A percentile compares a stretch with the other conserved stretches of the same genome.
Conservation (phyloP, 345 rosid species). For the Gossypium rotundifolium region DNA sequence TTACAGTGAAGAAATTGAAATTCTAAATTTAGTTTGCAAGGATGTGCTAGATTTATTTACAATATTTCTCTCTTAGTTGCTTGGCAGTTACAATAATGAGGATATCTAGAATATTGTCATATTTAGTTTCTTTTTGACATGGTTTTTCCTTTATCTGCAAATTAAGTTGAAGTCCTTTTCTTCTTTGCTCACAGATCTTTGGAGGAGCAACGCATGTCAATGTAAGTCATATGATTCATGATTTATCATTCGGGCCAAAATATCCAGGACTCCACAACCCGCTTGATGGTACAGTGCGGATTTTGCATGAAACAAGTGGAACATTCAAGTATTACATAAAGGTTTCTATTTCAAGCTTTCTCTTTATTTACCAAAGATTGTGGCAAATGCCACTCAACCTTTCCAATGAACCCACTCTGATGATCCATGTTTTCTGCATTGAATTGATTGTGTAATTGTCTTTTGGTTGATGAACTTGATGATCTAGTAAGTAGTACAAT, state of each 20-base stretch:
- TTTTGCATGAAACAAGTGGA: constrained; percentile 74
- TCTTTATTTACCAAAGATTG: constrained; percentile 5
- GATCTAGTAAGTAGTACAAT: neutral
- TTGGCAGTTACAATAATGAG: neutral
- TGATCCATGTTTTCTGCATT: neutral
- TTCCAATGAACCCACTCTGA: neutral
- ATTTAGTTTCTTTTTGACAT: neutral
- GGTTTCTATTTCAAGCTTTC: constrained; percentile 32
- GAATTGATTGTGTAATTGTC: neutral
- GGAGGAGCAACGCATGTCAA: constrained; percentile 79
- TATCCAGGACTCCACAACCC: constrained; percentile 98
- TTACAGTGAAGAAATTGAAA: neutral
- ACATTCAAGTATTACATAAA: constrained; percentile 94
- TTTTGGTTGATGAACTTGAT: neutral
- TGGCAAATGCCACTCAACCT: no score
- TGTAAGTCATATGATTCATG: constrained; percentile 84
- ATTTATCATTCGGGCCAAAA: constrained; percentile 89
- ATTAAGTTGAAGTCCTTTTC: constrained; percentile 1
- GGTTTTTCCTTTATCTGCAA: neutral
- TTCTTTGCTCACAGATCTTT: constrained; percentile 56
- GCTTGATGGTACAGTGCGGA: constrained; percentile 71
- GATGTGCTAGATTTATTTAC: neutral
- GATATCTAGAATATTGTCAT: neutral
- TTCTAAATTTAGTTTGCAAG: neutral
- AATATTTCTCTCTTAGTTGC: neutral